These are phyloP conservation scores for Gonapodya prolifera DNA, from an alignment of 192 early-diverging fungal genomes.

Conservation along the genomic window DNA sequence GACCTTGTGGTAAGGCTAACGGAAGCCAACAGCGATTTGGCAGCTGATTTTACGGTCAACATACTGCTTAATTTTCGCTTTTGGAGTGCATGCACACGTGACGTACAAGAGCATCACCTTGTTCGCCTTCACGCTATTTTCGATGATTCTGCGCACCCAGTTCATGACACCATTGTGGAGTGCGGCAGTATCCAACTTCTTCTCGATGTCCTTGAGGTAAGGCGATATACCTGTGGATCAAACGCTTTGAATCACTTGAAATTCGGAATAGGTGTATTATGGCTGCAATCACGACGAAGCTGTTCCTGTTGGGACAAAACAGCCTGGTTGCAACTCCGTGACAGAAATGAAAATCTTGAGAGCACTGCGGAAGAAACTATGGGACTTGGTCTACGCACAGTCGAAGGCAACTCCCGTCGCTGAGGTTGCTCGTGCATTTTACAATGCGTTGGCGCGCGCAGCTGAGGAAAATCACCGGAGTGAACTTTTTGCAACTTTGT, in stretches of 20 bases:
- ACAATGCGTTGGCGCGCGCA: not conserved
- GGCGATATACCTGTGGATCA: no score
- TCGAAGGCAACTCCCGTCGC: no score
- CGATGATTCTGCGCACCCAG: not conserved
- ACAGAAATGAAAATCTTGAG: no score
- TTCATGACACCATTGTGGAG: not conserved
- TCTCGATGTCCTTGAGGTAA: not conserved
- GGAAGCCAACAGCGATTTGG: not conserved
- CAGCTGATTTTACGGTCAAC: not conserved
- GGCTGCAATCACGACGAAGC: no score
- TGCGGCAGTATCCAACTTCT: not conserved
- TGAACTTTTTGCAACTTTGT: not conserved
- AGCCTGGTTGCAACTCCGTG: no score
- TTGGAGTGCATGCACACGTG: not conserved
- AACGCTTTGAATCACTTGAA: no score
- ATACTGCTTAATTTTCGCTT: not conserved
- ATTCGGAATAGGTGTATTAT: no score
- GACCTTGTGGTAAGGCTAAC: not conserved
- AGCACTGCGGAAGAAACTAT: no score
- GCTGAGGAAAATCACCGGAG: not conserved
- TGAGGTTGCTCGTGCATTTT: not conserved
- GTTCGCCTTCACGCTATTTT: not conserved
- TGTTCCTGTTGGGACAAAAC: no score
- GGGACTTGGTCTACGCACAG: no score
- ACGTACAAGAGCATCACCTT: not conserved